Base-by-base conservation (phyloP, 805 yeast species). In the Kluyveromyces siamensis region DNA sequence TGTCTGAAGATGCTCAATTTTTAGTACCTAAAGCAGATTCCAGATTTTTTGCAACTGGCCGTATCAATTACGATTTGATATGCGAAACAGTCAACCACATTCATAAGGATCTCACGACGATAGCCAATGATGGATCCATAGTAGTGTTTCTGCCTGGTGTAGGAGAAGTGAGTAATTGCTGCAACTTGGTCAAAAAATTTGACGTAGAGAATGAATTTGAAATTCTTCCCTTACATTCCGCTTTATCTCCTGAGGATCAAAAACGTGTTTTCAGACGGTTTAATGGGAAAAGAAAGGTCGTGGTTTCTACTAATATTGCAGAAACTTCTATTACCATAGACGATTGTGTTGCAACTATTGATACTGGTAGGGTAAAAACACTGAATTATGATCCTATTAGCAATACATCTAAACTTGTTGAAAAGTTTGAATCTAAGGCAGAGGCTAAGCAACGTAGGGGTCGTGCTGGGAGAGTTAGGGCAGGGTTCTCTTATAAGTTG, bases 271-370 rank as follows among this genome's bases (percentile, higher is more conserved):
- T 91, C 62, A 70, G 66, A 39, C 55, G 57, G 2, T 78, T 87
- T 2, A 76, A 80, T 0, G 54, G 50, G 0, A 83, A 81, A 13
- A 73, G 96, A 53, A 91, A 91, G 56, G 76, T 91, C 37, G 89
- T 91, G 11, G 91, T 85, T 0, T 79, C 96, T 1, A 91, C 99
- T 0, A 90, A 91, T 61, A 87, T 91, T 50, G 99, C 99, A 0
- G 99, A 91, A 67, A 91, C 99, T 0, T 91, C 99, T 14, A 89
- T 91, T 54, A 91, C 99, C 1, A 91, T 91, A 48, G 87, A 96
- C 14, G 99, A 91, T 66, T 87, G 91, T 66, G 96, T 89, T 10
- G 95, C 81, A 0, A 96, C 91, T 1, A 76, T 91, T 40, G 98
- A 91, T 61, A 70, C 86, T 1, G 99, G 99, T 1, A 72, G 88